These are phyloP conservation scores for Ascochyta viciae-villosae DNA, from an alignment of 2,329 filamentous ascomycete species.

Conservation along the genomic window DNA sequence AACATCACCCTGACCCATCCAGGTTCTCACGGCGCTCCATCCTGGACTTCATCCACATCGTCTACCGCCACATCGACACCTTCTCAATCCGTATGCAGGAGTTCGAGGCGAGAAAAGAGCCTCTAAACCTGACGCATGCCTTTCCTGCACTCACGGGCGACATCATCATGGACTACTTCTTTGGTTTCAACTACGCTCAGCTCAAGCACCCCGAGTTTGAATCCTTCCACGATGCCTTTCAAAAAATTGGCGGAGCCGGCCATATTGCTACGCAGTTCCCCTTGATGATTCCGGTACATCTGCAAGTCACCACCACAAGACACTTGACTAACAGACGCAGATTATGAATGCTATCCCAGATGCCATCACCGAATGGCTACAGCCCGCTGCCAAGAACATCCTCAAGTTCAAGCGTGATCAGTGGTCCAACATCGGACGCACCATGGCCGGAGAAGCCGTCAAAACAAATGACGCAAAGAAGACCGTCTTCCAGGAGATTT, in stretches of 20 bases:
- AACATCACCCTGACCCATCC: not conserved
- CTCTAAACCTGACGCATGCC: slow-evolving; percentile 39
- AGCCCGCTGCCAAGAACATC: slow-evolving; percentile 41
- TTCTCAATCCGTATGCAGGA: slow-evolving; percentile 39
- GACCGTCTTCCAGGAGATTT: slow-evolving; percentile 47
- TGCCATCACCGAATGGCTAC: slow-evolving; percentile 36
- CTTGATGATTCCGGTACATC: slow-evolving; percentile 36
- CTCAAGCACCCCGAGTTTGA: slow-evolving; percentile 44
- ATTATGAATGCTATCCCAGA: slow-evolving; percentile 45
- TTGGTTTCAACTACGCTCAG: slow-evolving; percentile 45
- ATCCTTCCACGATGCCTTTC: slow-evolving; percentile 46
- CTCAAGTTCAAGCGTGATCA: slow-evolving; percentile 43
- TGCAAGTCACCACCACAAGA: not conserved
- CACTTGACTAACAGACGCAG: slow-evolving; percentile 14
- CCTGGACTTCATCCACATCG: slow-evolving; percentile 46
- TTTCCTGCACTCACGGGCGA: slow-evolving; percentile 55
- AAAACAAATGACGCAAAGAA: slow-evolving; percentile 42
- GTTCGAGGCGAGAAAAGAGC: slow-evolving; percentile 39
- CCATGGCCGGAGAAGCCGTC: slow-evolving; percentile 36
- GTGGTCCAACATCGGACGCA: slow-evolving; percentile 34
- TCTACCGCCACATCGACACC: slow-evolving; percentile 45
- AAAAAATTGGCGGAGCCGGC: slow-evolving; percentile 39
- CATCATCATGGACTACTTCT: slow-evolving; percentile 55
- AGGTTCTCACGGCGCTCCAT: slow-evolving; percentile 48
- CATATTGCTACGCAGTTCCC: slow-evolving; percentile 46